Evolutionary conservation across 1,139 yeast genomes (phyloP).

Genomic region (Yamadazyma jaroonii): DNA sequence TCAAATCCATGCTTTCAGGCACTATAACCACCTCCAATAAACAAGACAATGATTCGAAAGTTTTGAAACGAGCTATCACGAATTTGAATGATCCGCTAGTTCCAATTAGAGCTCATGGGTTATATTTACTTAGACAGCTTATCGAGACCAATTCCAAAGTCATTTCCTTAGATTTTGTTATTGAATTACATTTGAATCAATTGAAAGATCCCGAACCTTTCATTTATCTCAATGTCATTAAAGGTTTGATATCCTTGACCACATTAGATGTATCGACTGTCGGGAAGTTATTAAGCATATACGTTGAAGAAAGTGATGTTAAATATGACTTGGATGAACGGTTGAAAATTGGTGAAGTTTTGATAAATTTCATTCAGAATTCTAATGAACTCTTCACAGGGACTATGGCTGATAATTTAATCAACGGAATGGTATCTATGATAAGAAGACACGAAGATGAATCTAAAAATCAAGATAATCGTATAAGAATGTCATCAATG

Average conservation of each 20-base stretch:
- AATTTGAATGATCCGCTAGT: slow-evolving; percentile 74
- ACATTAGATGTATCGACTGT: slow-evolving; percentile 44
- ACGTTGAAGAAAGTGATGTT: slow-evolving; percentile 26
- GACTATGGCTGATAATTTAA: slow-evolving; percentile 23
- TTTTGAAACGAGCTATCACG: slow-evolving; percentile 54
- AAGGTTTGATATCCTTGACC: slow-evolving; percentile 64
- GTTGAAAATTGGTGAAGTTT: slow-evolving; percentile 76
- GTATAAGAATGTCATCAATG: slow-evolving; percentile 81
- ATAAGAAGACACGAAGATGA: slow-evolving; percentile 32
- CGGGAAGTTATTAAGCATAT: slow-evolving; percentile 38
- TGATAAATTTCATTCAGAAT: slow-evolving; percentile 55
- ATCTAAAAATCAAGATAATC: slow-evolving; percentile 42
- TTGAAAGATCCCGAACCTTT: slow-evolving; percentile 82
- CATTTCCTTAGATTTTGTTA: slow-evolving; percentile 51
- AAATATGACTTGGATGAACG: slow-evolving; percentile 55
- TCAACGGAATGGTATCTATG: slow-evolving; percentile 32
- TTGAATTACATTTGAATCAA: slow-evolving; percentile 62
- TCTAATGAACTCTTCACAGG: slow-evolving; percentile 50
- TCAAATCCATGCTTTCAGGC: slow-evolving; percentile 26
- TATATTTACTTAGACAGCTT: slow-evolving; percentile 60
- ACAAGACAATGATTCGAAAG: slow-evolving; percentile 19
- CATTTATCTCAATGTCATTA: slow-evolving; percentile 78
- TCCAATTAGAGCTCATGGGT: slow-evolving; percentile 86
- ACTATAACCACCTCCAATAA: slow-evolving; percentile 16
- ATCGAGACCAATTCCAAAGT: slow-evolving; percentile 49